Evolutionary conservation across 345 rosid genomes (phyloP).

Genomic region (thale cress (Arabidopsis thaliana)): DNA sequence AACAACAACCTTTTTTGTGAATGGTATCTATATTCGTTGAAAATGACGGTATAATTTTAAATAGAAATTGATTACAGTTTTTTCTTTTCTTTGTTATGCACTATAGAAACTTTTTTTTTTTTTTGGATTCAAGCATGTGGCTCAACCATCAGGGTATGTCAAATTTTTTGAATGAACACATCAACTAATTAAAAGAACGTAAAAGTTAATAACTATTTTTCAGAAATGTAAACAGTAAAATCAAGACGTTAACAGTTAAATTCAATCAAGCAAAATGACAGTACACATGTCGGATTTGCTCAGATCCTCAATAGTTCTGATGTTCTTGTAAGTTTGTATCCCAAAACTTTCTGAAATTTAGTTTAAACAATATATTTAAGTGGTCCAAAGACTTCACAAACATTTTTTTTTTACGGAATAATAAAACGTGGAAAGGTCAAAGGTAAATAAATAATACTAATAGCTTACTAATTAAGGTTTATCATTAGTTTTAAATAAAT

Average conservation of each 20-base stretch:
- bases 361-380: conserved; percentile 7
- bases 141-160: conserved; percentile 11
- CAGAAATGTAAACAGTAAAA: conserved; percentile 12
- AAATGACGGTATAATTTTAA: too few species aligned
- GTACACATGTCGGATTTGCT: conserved; percentile 35
- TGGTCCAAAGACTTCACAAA: conserved; percentile 28
- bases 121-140: conserved; percentile 13
- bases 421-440: conserved; percentile 18
- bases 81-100: not conserved
- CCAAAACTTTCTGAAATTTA: conserved; percentile 12
- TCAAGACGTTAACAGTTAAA: conserved; percentile 46
- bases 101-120: not conserved
- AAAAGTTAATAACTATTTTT: not conserved
- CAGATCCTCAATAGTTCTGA: conserved; percentile 38
- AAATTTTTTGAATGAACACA: not conserved
- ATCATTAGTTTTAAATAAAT: not conserved
- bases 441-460: not conserved
- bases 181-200: not conserved
- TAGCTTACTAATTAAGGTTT: conserved; percentile 7
- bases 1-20: too few species aligned
- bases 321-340: conserved; percentile 17
- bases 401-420: not conserved
- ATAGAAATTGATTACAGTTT: too few species aligned
- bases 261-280: conserved; percentile 44
- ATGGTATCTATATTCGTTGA: too few species aligned